Conservation (phyloP, 176 grass and related monocot genomes). For the Chloris gayana region DNA sequence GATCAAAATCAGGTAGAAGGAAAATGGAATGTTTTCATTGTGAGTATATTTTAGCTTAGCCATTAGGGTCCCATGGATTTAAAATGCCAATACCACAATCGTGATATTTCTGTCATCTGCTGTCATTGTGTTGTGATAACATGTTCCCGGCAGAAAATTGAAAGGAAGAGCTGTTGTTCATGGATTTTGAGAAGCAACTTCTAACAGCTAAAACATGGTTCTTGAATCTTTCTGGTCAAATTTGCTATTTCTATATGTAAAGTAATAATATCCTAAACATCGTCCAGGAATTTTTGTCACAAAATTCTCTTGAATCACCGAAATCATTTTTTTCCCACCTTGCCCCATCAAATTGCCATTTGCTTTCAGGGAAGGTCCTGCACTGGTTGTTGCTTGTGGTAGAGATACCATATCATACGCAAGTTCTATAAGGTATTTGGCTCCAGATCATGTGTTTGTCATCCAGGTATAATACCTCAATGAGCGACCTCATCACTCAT, state of each 20-base stretch:
- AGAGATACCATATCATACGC: slow-evolving; percentile 75
- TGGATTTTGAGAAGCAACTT: slow-evolving; percentile 1
- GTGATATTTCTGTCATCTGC: background rate
- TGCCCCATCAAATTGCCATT: slow-evolving; percentile 30
- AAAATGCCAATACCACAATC: background rate
- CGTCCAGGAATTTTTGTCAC: background rate
- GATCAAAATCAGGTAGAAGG: background rate
- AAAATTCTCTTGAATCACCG: background rate
- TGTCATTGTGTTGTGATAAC: background rate
- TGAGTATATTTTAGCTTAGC: background rate
- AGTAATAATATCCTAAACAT: slow-evolving; percentile 2
- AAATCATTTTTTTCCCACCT: background rate
- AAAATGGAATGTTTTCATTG: slow-evolving; percentile 1
- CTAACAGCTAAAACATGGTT: slow-evolving; percentile 16
- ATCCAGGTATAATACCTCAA: slow-evolving; percentile 65
- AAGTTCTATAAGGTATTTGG: slow-evolving; percentile 72
- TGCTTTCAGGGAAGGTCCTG: slow-evolving; percentile 76
- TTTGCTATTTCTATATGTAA: slow-evolving; percentile 4
- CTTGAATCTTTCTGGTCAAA: background rate
- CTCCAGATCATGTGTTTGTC: slow-evolving; percentile 90
- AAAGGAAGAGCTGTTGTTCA: background rate
- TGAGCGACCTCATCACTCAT: slow-evolving; percentile 14
- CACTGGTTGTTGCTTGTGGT: slow-evolving; percentile 89
- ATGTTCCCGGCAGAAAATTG: slow-evolving; percentile 2
- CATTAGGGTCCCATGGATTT: background rate